Evolutionary conservation across 2,329 filamentous ascomycete species (phyloP).

Genomic region (Venturia pyrina): DNA sequence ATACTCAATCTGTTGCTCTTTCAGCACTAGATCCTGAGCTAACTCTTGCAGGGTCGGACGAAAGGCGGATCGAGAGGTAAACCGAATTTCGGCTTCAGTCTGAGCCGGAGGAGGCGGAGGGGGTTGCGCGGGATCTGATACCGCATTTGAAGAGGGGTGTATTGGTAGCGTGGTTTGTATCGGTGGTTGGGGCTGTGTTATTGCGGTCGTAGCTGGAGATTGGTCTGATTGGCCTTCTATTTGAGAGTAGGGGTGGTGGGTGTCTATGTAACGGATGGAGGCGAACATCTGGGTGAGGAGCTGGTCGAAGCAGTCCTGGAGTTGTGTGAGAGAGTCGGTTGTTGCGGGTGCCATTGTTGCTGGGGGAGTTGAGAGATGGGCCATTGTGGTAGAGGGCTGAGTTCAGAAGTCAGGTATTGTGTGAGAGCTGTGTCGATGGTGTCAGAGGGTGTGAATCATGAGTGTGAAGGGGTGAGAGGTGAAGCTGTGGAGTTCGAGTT

Average conservation of each 20-base stretch:
- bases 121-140: background rate
- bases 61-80: background rate
- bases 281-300: constrained; percentile 40
- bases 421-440: background rate
- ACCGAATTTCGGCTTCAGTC: constrained; percentile 10
- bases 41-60: constrained; percentile 54
- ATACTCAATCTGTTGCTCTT: constrained; percentile 74
- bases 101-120: constrained; percentile 11
- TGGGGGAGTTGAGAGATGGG: background rate
- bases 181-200: constrained; percentile 15
- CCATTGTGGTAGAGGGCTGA: background rate
- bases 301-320: constrained; percentile 74
- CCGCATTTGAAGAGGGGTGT: background rate
- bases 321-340: constrained; percentile 69
- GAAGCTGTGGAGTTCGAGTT: no score
- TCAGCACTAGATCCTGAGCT: constrained; percentile 64
- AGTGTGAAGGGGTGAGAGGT: no score
- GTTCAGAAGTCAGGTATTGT: background rate
- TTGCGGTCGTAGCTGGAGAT: constrained; percentile 10
- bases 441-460: background rate
- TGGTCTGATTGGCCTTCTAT: constrained; percentile 21
- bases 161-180: constrained; percentile 9
- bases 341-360: constrained; percentile 32
- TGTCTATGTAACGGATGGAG: constrained; percentile 33
- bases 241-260: constrained; percentile 27